These are phyloP conservation scores for Glarea lozoyensis DNA, from an alignment of 495 filamentous ascomycete species.

Conservation along the genomic window DNA sequence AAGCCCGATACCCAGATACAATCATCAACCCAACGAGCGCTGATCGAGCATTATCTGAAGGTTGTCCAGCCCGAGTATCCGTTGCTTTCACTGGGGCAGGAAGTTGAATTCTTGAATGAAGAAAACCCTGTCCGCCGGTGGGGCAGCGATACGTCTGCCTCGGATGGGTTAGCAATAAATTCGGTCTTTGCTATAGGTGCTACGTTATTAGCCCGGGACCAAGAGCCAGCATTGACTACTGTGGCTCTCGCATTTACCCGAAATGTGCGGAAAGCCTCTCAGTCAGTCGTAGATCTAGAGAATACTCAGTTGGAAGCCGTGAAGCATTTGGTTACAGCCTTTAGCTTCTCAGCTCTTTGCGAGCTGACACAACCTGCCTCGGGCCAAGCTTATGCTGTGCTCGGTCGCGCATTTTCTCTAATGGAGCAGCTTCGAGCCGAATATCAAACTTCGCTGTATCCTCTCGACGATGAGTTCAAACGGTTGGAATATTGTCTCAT, in stretches of 20 bases:
- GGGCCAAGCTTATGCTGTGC: neutral
- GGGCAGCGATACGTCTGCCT: neutral
- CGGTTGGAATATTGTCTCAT: neutral
- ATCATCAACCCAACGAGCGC: neutral
- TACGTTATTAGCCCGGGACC: neutral
- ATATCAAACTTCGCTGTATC: neutral
- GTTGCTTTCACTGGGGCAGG: neutral
- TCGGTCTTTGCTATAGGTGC: neutral
- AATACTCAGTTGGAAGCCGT: too few relatives aligned
- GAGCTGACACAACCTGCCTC: neutral
- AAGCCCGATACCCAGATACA: too few relatives aligned
- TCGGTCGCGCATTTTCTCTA: neutral
- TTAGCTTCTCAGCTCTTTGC: neutral
- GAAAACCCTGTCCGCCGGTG: neutral
- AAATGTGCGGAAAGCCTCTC: neutral
- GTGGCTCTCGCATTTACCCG: neutral
- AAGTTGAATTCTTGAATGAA: neutral
- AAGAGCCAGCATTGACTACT: neutral
- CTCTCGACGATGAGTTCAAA: neutral
- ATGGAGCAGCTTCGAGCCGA: neutral
- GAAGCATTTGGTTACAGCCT: too few relatives aligned
- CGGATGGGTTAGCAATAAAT: neutral
- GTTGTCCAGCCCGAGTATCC: neutral
- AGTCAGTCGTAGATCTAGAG: neutral
- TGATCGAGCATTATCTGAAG: neutral